A percentile compares a stretch with the other conserved stretches of the same genome.
Evolutionary conservation across 352 stramenopile species (phyloP).

Genomic region (Phytophthora fragariaefolia): DNA sequence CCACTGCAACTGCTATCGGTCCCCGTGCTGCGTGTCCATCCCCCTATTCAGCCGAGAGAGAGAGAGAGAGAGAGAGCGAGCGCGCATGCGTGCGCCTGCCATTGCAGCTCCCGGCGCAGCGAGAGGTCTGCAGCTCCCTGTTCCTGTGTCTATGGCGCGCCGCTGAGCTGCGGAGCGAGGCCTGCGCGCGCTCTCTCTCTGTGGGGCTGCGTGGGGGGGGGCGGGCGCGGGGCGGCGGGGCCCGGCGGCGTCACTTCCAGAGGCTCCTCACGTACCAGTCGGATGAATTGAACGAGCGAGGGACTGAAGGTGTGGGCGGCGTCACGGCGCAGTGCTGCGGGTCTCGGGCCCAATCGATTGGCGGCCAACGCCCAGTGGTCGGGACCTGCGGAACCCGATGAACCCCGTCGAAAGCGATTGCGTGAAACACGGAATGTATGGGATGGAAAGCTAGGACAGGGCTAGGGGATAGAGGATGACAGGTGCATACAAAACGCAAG

Average conservation of each 20-base stretch:
- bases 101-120: too few relatives aligned
- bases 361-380: slow-evolving; percentile 54
- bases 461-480: slow-evolving; percentile 18
- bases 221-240: background rate
- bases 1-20: too few relatives aligned
- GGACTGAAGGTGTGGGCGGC: slow-evolving; percentile 78
- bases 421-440: slow-evolving; percentile 7
- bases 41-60: background rate
- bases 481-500: slow-evolving; percentile 40
- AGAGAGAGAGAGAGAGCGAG: too few relatives aligned
- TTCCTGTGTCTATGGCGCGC: slow-evolving; percentile 4
- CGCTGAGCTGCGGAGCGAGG: slow-evolving; percentile 21
- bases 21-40: background rate
- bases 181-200: background rate
- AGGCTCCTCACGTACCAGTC: slow-evolving; percentile 70
- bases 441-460: slow-evolving; percentile 14
- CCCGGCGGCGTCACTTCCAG: slow-evolving; percentile 13
- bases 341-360: slow-evolving; percentile 76
- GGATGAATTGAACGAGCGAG: slow-evolving; percentile 90
- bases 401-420: slow-evolving; percentile 24
- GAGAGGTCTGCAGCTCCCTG: too few relatives aligned
- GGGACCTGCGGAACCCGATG: slow-evolving; percentile 37
- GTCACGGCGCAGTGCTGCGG: slow-evolving; percentile 32
- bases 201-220: slow-evolving; percentile 2
- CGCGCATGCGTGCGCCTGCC: too few relatives aligned